Evolutionary conservation across 176 grass and related monocot genomes (phyloP).

Genomic region (Bromus sterilis): DNA sequence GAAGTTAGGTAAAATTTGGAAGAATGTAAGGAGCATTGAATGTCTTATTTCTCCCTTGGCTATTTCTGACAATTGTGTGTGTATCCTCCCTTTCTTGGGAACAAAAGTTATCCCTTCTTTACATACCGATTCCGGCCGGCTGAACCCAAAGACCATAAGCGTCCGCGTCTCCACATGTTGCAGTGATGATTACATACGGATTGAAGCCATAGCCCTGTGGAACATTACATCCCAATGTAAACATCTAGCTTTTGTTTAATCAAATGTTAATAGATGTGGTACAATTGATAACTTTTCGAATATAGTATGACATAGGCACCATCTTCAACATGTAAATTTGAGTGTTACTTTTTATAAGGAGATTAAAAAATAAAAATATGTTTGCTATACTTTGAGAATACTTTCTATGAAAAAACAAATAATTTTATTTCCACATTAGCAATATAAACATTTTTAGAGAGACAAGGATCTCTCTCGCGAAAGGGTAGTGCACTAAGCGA

Average conservation of each 20-base stretch:
- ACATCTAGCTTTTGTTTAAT: background rate
- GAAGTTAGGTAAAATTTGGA: background rate
- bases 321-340: too few relatives aligned
- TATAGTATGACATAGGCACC: background rate
- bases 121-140: too few relatives aligned
- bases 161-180: too few relatives aligned
- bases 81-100: background rate
- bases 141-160: too few relatives aligned
- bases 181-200: too few relatives aligned
- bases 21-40: background rate
- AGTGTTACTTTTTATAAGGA: background rate
- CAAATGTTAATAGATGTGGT: background rate
- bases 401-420: background rate
- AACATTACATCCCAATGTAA: background rate
- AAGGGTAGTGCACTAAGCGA: too few relatives aligned
- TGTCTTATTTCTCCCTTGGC: background rate
- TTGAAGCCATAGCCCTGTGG: too few relatives aligned
- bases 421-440: background rate
- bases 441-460: background rate
- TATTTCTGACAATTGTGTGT: background rate
- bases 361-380: background rate
- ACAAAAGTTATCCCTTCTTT: background rate
- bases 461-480: too few relatives aligned
- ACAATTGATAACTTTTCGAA: background rate
- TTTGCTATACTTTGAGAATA: background rate